Percentiles rank a stretch among this genome's conserved stretches.
Conservation (phyloP, 2,329 filamentous ascomycete genomes). For the Aspergillus chevalieri region DNA sequence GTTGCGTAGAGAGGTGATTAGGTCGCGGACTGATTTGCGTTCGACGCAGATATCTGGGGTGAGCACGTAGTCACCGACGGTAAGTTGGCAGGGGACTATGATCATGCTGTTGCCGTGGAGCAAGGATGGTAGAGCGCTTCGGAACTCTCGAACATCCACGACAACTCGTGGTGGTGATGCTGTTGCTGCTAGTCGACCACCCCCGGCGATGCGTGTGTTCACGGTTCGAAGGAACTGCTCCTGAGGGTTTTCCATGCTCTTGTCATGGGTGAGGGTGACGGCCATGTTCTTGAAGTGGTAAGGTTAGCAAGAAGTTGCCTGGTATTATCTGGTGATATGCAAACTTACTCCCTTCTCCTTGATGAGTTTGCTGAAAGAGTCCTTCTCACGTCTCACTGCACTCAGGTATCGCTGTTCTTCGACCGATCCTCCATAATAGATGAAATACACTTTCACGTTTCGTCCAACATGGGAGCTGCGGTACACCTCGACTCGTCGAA, state of each 20-base stretch:
- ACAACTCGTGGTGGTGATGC: constrained; percentile 84
- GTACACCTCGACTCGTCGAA: constrained; percentile 90
- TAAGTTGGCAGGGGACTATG: constrained; percentile 90
- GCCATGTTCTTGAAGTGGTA: constrained; percentile 62
- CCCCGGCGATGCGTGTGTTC: constrained; percentile 93
- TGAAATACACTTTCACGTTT: constrained; percentile 88
- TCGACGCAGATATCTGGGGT: constrained; percentile 89
- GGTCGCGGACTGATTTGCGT: constrained; percentile 84
- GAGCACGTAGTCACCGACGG: constrained; percentile 92
- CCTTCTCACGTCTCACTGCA: constrained; percentile 87
- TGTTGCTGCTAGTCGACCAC: constrained; percentile 75
- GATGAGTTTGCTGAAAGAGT: constrained; percentile 90
- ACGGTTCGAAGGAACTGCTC: constrained; percentile 90
- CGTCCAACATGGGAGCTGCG: constrained; percentile 86
- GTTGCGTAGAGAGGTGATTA: constrained; percentile 87
- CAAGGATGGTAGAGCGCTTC: constrained; percentile 83
- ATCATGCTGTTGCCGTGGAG: constrained; percentile 83
- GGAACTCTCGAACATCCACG: constrained; percentile 92
- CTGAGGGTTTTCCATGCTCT: constrained; percentile 70
- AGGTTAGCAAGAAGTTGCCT: constrained; percentile 3
- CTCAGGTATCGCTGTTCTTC: constrained; percentile 93
- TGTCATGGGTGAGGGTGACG: constrained; percentile 71
- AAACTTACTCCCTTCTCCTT: constrained; percentile 69
- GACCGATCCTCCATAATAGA: constrained; percentile 91
- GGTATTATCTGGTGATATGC: neutral